phyloP scores from a whole-genome alignment of 176 grass and related monocot genomes.

The Cenchrus americanus region DNA sequence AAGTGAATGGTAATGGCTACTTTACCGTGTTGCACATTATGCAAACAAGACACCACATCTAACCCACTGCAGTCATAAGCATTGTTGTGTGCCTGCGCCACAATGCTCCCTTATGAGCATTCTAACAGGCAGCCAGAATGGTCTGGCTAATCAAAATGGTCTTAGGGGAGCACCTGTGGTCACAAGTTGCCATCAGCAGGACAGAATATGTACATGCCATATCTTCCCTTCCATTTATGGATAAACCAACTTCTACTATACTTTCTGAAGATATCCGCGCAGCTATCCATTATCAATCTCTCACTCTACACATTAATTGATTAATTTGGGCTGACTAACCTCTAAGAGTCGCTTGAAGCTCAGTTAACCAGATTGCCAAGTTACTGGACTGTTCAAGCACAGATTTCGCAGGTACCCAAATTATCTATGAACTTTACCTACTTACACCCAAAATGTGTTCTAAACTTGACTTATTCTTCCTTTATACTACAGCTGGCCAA shows the following conservation, averaged over 20 bases:
- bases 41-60: conserved; percentile 7
- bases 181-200: background rate
- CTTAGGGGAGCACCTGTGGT: background rate
- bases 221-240: background rate
- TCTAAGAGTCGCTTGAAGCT: background rate
- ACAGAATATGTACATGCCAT: background rate
- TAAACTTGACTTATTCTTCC: background rate
- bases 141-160: background rate
- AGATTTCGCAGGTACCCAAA: background rate
- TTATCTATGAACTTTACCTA: background rate
- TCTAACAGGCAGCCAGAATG: background rate
- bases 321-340: background rate
- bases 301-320: background rate
- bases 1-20: background rate
- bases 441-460: background rate
- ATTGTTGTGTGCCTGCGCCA: background rate
- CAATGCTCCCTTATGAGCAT: too few relatives aligned
- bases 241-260: background rate
- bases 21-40: background rate
- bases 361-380: background rate
- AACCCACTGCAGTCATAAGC: conserved; percentile 17
- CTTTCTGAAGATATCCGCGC: background rate
- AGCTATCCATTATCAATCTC: background rate
- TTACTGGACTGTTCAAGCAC: background rate
- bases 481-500: background rate